phyloP scores from a whole-genome alignment of 164 flowering plant genomes.

The Echeveria elegans region DNA sequence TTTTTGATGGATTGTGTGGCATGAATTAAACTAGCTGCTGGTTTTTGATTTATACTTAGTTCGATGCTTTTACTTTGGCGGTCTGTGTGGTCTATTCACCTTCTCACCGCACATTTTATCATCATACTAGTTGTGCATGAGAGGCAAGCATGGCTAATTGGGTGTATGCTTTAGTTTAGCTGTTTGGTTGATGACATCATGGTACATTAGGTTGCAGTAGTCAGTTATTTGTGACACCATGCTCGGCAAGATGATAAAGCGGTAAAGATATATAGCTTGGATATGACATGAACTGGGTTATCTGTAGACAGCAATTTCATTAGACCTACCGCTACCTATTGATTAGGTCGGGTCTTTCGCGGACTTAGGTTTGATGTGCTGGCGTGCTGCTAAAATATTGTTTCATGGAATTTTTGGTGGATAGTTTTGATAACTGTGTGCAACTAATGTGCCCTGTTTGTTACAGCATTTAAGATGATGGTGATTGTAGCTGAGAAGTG shows the following conservation, averaged over 20 bases:
- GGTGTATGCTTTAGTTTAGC: not conserved
- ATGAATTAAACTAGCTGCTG: not conserved
- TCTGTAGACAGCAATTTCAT: too few relatives aligned
- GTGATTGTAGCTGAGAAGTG: constrained; percentile 3
- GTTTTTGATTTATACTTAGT: not conserved
- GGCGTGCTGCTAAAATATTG: too few relatives aligned
- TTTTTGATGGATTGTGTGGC: constrained; percentile 1
- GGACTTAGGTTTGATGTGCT: too few relatives aligned
- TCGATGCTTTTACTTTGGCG: not conserved
- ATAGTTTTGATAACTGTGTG: not conserved
- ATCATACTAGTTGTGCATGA: not conserved
- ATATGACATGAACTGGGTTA: too few relatives aligned
- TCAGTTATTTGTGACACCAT: not conserved
- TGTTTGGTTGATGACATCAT: not conserved
- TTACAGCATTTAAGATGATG: not conserved
- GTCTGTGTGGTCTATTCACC: not conserved
- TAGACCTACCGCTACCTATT: too few relatives aligned
- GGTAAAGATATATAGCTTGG: not conserved
- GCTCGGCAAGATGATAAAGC: not conserved
- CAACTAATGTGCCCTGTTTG: too few relatives aligned
- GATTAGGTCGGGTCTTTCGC: too few relatives aligned
- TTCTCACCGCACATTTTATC: not conserved
- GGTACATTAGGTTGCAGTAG: not conserved
- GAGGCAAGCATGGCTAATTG: not conserved
- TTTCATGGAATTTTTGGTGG: too few relatives aligned